These are phyloP conservation scores for Chalciporus pseudorubinellus DNA, from an alignment of 768 basidiomycete genomes.

Conservation along the genomic window DNA sequence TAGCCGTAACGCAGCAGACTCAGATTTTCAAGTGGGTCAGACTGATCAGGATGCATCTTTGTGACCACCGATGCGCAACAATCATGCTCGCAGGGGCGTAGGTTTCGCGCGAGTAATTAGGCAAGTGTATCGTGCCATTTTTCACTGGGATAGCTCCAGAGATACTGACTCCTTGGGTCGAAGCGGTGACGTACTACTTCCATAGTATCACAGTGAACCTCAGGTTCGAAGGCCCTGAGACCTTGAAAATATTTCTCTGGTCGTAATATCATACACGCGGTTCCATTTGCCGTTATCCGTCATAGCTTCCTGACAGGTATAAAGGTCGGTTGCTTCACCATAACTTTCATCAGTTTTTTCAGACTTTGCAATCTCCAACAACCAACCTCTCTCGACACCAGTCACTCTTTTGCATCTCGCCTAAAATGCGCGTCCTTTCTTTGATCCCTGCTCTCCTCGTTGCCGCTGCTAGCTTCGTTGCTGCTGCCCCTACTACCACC, in stretches of 20 bases:
- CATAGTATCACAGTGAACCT: background rate
- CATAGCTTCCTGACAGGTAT: background rate
- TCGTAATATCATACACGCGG: constrained; percentile 25
- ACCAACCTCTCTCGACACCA: background rate
- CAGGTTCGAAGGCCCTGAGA: background rate
- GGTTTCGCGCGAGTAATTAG: background rate
- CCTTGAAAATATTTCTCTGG: constrained; percentile 1
- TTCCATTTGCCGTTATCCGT: background rate
- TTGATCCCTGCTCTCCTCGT: constrained; percentile 20
- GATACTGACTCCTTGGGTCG: background rate
- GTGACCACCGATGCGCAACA: background rate
- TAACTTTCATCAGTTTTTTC: background rate
- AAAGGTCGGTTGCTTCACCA: background rate
- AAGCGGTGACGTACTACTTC: background rate
- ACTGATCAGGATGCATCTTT: background rate
- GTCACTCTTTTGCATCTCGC: constrained; percentile 13
- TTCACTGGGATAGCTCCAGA: background rate
- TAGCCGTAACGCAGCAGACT: background rate
- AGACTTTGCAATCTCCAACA: background rate
- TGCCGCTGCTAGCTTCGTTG: constrained; percentile 16
- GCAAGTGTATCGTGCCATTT: background rate
- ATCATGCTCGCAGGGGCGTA: background rate
- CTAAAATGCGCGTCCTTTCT: constrained; percentile 26
- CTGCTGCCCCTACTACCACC: constrained; percentile 7
- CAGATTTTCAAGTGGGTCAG: background rate